Conservation (phyloP, 257 asterid species). For the Nicotiana tomentosiformis region DNA sequence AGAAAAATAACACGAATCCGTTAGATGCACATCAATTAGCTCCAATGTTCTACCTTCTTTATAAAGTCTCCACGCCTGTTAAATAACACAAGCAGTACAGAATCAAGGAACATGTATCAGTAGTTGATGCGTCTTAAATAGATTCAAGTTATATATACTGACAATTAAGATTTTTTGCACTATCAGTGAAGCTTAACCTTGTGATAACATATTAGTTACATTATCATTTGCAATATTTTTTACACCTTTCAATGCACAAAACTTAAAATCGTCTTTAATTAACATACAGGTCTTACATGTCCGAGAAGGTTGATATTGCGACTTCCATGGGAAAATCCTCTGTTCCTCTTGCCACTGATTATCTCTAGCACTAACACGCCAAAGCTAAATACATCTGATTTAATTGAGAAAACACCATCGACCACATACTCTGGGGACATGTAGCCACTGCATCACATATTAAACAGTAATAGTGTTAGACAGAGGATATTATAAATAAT, state of each 20-base stretch:
- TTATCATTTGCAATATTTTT: background rate
- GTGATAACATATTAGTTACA: background rate
- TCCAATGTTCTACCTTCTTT: constrained; percentile 21
- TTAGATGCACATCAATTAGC: background rate
- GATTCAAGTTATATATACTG: background rate
- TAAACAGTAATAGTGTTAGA: background rate
- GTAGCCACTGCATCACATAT: constrained; percentile 21
- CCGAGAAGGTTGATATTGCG: constrained; percentile 31
- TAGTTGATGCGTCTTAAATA: background rate
- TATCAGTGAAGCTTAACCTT: too few species aligned
- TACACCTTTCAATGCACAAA: background rate
- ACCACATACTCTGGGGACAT: constrained; percentile 32
- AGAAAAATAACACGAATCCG: background rate
- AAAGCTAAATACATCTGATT: constrained; percentile 32
- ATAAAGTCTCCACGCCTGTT: constrained; percentile 20
- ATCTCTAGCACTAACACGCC: constrained; percentile 30
- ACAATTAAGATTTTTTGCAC: background rate
- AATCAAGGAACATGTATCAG: background rate
- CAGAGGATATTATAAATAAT: background rate
- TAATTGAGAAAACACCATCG: constrained; percentile 28
- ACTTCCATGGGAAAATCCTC: constrained; percentile 19
- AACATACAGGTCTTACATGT: constrained; percentile 18
- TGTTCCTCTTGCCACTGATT: constrained; percentile 22
- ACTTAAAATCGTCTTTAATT: background rate
- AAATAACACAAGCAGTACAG: background rate